Base-by-base conservation (phyloP, 1,139 yeast genomes). In the Geotrichum histeridarum region DNA sequence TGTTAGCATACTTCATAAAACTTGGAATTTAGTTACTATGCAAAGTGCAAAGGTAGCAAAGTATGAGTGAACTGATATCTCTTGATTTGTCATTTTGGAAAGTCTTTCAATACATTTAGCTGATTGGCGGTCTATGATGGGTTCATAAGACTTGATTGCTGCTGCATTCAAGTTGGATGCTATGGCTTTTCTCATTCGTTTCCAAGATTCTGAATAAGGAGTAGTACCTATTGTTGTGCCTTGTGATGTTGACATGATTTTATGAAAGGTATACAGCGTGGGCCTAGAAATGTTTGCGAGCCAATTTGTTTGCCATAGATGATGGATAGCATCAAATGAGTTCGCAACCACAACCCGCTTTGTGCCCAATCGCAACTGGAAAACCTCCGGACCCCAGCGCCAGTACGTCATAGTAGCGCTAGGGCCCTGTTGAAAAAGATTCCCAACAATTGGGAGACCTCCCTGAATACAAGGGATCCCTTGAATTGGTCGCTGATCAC, bases 201-300 rank as follows among this genome's bases (percentile, higher is more conserved):
- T 73, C 63, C 76, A 84, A 1, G 83, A 74, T 1, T 70, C 72
- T 1, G 86, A 79, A 63, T 77, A 80, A 1, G 94, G 94, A 0
- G 93, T 84, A 0, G 94, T 83, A 0, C 95, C 95, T 32, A 86
- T 77, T 0, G 95, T 86, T 59, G 78, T 81, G 2, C 58, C 58
- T 55, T 81, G 84, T 0, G 83, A 76, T 4, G 77, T 70, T 0
- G 90, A 83, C 1, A 86, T 79, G 8, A 86, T 73, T 33, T 76
- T 72, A 67, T 86, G 94, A 69, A 86, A 86, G 0, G 90, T 83
- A 66, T 81, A 79, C 54, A 78, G 73, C 30, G 76, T 67, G 0
- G 95, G 94, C 45, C 95, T 70, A 0, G 94, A 86, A 60, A 81
- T 82, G 59, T 79, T 79, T 1, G 83, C 78, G 37, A 73, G 67